Percentiles rank a stretch among this genome's conserved stretches.
Conservation (phyloP, 768 basidiomycete genomes). For the Leccinum olivaceopallidum region DNA sequence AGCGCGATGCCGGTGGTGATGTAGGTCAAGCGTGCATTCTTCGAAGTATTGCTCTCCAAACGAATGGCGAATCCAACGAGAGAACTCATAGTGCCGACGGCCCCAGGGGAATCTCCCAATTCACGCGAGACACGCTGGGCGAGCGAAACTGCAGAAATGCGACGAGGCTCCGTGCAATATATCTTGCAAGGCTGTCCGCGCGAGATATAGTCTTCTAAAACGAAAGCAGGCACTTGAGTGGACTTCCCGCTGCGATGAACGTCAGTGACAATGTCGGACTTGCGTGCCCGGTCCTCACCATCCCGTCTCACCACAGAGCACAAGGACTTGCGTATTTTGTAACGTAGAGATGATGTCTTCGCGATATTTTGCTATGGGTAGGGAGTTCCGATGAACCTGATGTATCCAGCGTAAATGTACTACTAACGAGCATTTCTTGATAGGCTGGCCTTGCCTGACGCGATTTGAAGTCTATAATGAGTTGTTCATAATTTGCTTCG, state of each 20-base stretch:
- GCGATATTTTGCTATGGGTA: conserved; percentile 89
- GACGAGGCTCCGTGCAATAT: conserved; percentile 92
- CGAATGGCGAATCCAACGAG: conserved; percentile 95
- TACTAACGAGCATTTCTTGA: conserved; percentile 84
- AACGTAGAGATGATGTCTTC: conserved; percentile 68
- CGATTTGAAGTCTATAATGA: conserved; percentile 58
- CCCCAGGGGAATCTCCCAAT: conserved; percentile 79
- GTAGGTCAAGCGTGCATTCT: conserved; percentile 76
- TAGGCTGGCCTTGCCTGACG: conserved; percentile 67
- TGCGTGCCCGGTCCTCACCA: conserved; percentile 54
- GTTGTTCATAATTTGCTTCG: conserved; percentile 42
- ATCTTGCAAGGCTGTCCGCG: conserved; percentile 85
- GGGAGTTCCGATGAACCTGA: conserved; percentile 68
- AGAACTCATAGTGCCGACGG: conserved; percentile 74
- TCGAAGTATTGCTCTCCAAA: conserved; percentile 82
- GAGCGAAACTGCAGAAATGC: conserved; percentile 94
- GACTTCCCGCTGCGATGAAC: conserved; percentile 77
- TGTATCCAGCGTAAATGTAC: background rate
- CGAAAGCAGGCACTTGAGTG: conserved; percentile 92
- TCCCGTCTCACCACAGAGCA: conserved; percentile 83
- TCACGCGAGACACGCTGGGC: conserved; percentile 93
- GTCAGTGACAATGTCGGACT: conserved; percentile 15
- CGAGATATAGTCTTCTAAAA: conserved; percentile 86
- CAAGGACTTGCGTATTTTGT: conserved; percentile 77
- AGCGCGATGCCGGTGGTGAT: conserved; percentile 95